Base-by-base conservation (phyloP, 306 rosid genomes). In the Sicyos baderoa region DNA sequence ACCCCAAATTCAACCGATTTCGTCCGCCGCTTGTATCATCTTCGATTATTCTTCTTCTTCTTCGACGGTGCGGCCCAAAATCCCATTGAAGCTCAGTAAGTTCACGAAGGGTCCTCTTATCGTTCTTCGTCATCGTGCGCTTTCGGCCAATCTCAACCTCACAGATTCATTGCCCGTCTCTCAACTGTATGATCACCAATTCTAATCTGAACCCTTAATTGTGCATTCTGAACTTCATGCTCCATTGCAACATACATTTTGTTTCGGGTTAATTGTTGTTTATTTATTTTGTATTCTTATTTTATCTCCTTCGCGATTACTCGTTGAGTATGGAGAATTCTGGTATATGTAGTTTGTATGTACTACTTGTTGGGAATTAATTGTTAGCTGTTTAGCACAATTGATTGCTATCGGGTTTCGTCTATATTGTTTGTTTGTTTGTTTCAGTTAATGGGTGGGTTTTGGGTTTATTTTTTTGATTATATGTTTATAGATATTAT, bases 121-220 rank as follows among this genome's bases (percentile, higher is more conserved):
- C 79, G 82, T 86, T 82, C 84, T 68, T 78, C 80, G 64, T 57
- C 76, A 77, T 85, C 83, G 80, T 75, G 78, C 86, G 82, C 88
- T 81, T 80, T 75, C 86, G 72, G 80, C 72, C 86, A 85, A 80
- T 82, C 6, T 35, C 4, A 35, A 35, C 4, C 91, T 83, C 89
- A 64, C 78, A 84, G 85, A 79, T 84, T 86, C 80, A 55, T 74
- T 76, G 52, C 71, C 81, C 81, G 55, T n/a, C 44, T 45, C n/a
- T n/a, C n/a, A n/a, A n/a, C n/a, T n/a, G n/a, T n/a, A n/a, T n/a
- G n/a, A n/a, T n/a, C n/a, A n/a, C n/a, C n/a, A n/a, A 57, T 66
- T 79, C 58, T 62, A 71, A 80, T 90, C 79, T 35, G 13, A 68
- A 62, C 22, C 64, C 79, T 70, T 72, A 70, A 58, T 74, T 66